phyloP scores from a whole-genome alignment of 2,329 filamentous ascomycete species.

The Aspergillus fumigatiaffinis region DNA sequence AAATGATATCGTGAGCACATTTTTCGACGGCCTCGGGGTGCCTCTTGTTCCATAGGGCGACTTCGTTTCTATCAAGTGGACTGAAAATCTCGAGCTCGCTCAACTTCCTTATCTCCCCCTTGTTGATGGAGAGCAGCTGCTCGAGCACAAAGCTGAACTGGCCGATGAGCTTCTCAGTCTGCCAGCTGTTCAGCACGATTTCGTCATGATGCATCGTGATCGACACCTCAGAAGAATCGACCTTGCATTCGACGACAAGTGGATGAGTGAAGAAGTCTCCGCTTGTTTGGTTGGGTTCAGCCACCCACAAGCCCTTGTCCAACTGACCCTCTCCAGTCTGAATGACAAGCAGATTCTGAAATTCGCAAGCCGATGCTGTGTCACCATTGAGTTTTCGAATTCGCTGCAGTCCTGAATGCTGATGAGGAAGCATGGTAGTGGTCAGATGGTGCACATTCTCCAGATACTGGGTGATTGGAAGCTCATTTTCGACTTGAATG shows the following conservation, averaged over 20 bases:
- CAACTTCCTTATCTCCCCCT: constrained; percentile 20
- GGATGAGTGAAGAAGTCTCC: constrained; percentile 58
- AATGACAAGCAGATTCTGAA: constrained; percentile 47
- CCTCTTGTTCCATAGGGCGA: constrained; percentile 31
- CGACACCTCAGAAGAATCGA: constrained; percentile 51
- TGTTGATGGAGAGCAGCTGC: constrained; percentile 28
- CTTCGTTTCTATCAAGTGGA: constrained; percentile 29
- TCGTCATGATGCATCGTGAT: constrained; percentile 65
- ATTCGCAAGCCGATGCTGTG: constrained; percentile 42
- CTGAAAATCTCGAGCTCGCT: constrained; percentile 30
- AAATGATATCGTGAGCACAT: constrained; percentile 33
- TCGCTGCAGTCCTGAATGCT: constrained; percentile 57
- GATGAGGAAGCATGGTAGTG: constrained; percentile 57
- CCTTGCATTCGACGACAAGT: constrained; percentile 62
- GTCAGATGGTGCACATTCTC: constrained; percentile 55
- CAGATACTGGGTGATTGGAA: constrained; percentile 48
- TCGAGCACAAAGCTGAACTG: constrained; percentile 45
- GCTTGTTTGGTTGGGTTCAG: constrained; percentile 49
- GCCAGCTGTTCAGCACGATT: constrained; percentile 49
- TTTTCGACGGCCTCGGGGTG: constrained; percentile 21
- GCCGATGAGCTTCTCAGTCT: constrained; percentile 52
- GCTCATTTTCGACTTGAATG: constrained; percentile 34
- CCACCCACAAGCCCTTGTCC: constrained; percentile 25
- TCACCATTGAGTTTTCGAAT: constrained; percentile 53
- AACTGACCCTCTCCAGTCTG: constrained; percentile 27